phyloP scores from a whole-genome alignment of 2,329 filamentous ascomycete species.

The Paraphoma sp. region DNA sequence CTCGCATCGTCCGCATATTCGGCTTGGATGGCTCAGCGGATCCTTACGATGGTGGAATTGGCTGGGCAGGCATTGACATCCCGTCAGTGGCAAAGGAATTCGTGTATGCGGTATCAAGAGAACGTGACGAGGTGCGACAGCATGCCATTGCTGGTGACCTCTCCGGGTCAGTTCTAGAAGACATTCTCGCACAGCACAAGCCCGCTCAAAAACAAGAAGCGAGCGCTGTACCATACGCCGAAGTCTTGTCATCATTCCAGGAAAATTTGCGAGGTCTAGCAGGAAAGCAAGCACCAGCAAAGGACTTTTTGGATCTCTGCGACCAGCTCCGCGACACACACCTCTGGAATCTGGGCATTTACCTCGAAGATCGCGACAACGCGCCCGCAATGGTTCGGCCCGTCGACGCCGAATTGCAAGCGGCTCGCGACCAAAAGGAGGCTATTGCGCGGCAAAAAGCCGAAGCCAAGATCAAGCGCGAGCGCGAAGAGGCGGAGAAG shows the following conservation, averaged over 20 bases:
- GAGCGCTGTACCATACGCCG: slow-evolving; percentile 53
- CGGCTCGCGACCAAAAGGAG: slow-evolving; percentile 62
- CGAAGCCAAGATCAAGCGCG: slow-evolving; percentile 57
- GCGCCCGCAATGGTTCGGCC: slow-evolving; percentile 78
- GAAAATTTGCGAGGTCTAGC: slow-evolving; percentile 66
- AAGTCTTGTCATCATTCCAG: slow-evolving; percentile 60
- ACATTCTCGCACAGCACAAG: slow-evolving; percentile 49
- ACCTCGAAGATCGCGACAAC: slow-evolving; percentile 80
- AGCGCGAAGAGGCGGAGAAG: slow-evolving; percentile 65
- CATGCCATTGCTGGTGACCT: slow-evolving; percentile 58
- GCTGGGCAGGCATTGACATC: slow-evolving; percentile 71
- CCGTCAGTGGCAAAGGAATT: slow-evolving; percentile 65
- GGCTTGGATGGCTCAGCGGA: slow-evolving; percentile 71
- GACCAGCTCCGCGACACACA: slow-evolving; percentile 77
- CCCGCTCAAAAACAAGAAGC: slow-evolving; percentile 35
- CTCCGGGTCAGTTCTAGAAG: slow-evolving; percentile 33
- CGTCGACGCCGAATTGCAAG: slow-evolving; percentile 64
- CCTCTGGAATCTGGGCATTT: slow-evolving; percentile 82
- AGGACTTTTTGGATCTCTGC: slow-evolving; percentile 76
- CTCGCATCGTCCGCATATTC: slow-evolving; percentile 82
- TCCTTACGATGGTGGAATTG: slow-evolving; percentile 57
- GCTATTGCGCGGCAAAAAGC: slow-evolving; percentile 51
- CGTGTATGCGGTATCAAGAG: slow-evolving; percentile 64
- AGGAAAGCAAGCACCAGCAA: slow-evolving; percentile 61
- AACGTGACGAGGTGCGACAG: slow-evolving; percentile 65